A percentile compares a stretch with the other conserved stretches of the same genome.
Evolutionary conservation across 1,139 yeast genomes (phyloP).

Genomic region (Saccharomyces hybrid): DNA sequence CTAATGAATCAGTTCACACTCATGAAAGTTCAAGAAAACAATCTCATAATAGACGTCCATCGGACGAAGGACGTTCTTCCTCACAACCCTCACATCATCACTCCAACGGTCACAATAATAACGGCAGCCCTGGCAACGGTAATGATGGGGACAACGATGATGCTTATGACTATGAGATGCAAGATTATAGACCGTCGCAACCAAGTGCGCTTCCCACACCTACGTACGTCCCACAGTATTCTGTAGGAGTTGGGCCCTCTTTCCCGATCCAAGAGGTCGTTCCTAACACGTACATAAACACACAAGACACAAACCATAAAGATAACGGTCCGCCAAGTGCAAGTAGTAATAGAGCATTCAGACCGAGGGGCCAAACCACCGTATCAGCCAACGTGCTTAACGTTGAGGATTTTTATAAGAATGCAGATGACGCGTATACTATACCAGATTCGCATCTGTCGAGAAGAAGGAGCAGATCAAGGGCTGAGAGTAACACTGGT

Average conservation of each 20-base stretch:
- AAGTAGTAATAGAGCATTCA: not conserved
- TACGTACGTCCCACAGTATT: slow-evolving; percentile 24
- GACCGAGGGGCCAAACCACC: slow-evolving; percentile 10
- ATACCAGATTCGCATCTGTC: not conserved
- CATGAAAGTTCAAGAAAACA: not conserved
- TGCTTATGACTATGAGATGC: slow-evolving; percentile 25
- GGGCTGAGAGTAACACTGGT: slow-evolving; percentile 1
- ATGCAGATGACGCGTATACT: slow-evolving; percentile 2
- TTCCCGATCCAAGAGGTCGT: slow-evolving; percentile 30
- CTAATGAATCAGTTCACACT: not conserved
- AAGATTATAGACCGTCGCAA: slow-evolving; percentile 15
- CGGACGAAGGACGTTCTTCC: not conserved
- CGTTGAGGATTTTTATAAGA: slow-evolving; percentile 11
- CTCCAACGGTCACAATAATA: slow-evolving; percentile 4
- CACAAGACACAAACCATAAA: slow-evolving; percentile 3
- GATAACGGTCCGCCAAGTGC: slow-evolving; percentile 2
- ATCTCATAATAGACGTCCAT: not conserved
- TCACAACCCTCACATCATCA: not conserved
- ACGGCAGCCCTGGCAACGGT: slow-evolving; percentile 5
- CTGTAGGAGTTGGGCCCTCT: slow-evolving; percentile 11
- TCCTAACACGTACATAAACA: slow-evolving; percentile 25
- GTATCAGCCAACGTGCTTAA: slow-evolving; percentile 21
- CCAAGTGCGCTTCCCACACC: slow-evolving; percentile 17
- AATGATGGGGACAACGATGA: slow-evolving; percentile 13
- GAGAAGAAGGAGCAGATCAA: not conserved